Evolutionary conservation across 2,329 filamentous ascomycete species (phyloP), one percentile per base, ranked within the genome.

Genomic region (Ophiostoma ulmi): DNA sequence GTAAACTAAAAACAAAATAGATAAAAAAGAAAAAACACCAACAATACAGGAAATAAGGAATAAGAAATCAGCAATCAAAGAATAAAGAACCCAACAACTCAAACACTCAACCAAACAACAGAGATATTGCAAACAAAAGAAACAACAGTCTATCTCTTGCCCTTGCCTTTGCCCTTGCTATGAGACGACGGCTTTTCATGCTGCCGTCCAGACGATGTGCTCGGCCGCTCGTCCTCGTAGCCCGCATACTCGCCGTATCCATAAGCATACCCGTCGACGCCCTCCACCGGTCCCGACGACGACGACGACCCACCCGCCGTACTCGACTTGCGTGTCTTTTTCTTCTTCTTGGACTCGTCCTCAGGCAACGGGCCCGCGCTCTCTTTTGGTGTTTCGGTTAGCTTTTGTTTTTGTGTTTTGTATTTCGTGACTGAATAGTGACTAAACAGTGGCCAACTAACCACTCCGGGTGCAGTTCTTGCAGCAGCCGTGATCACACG

Each of bases 401-500:
- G 35, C 20, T 6, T 63, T 26, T 58, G 52, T 2, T 35, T 5
- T 63, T 63, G 58, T 58, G 52, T 11, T 35, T 5, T 63, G 22
- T 26, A 63, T 36, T n/a, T 38, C 13, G 5, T 38, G 5, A 55
- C 31, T 20, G 3, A 5, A 38, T 8, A 22, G 31, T 3, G 11
- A 11, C 26, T 22, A 22, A 31, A 58, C 31, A 31, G 31, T 4
- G 31, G 31, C 31, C 31, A 11, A 79, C 83, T 77, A 74, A 84
- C 83, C 75, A 61, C 81, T 80, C 66, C 79, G 79, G 36, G 78
- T 80, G 73, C 85, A 87, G 36, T 80, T 79, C 69, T 78, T 80
- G 75, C 85, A 87, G 74, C 84, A 86, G 17, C 83, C 83, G 72
- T 87, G 85, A 69, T 84, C 83, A 71, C 85, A 87, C 1, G 80